Evolutionary conservation across 192 early-diverging fungal species (phyloP).

Genomic region (Neocallimastix lanati): DNA sequence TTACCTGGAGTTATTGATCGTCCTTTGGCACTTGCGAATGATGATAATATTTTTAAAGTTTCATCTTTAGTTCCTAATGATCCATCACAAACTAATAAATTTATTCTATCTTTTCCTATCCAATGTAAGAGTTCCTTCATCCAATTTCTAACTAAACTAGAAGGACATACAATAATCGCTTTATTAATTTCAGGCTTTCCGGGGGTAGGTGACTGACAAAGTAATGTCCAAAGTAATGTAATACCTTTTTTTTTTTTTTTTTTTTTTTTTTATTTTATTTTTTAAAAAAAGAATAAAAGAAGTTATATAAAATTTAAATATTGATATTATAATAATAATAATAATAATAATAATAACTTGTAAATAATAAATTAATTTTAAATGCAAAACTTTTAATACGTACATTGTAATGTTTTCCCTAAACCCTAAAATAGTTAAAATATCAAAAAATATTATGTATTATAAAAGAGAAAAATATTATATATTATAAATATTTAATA

Average conservation of each 20-base stretch:
- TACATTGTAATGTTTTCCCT: conserved; percentile 50
- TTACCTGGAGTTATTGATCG: conserved; percentile 26
- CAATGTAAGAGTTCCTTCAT: conserved; percentile 84
- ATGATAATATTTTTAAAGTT: conserved; percentile 48
- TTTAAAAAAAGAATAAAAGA: no score
- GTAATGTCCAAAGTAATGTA: conserved; percentile 87
- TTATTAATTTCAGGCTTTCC: conserved; percentile 92
- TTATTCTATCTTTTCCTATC: conserved; percentile 68
- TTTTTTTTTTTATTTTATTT: no score
- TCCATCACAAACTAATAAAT: conserved; percentile 73
- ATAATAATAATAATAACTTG: background rate
- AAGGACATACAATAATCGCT: conserved; percentile 91
- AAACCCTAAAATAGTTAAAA: conserved; percentile 14
- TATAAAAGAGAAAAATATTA: background rate
- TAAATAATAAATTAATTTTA: no score
- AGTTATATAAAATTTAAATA: no score
- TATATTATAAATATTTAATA: background rate
- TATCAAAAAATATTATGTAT: background rate
- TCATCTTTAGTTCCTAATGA: conserved; percentile 77
- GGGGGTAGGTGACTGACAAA: conserved; percentile 70
- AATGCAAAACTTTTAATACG: background rate
- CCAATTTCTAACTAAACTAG: conserved; percentile 92
- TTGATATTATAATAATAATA: conserved; percentile 11
- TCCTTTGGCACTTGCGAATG: conserved; percentile 69
- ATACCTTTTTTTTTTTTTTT: no score